A percentile compares a stretch with the other conserved stretches of the same genome.
Conservation (phyloP, 2,329 filamentous ascomycete species). For the Fusarium dimerum region DNA sequence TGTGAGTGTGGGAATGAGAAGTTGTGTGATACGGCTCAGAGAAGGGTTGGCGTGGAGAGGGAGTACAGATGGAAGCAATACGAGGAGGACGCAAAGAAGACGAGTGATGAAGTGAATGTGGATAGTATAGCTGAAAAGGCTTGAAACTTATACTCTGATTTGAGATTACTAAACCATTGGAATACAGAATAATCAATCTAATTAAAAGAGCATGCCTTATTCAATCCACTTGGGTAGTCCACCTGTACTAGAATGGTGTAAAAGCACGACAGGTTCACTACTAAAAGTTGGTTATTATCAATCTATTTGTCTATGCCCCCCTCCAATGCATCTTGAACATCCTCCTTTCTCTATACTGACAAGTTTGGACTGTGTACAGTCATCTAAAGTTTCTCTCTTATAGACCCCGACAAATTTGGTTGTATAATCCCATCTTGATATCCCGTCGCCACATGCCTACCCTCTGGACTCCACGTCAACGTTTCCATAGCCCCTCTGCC, state of each 20-base stretch:
- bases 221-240: too few species aligned
- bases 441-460: constrained; percentile 54
- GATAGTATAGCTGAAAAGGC: too few species aligned
- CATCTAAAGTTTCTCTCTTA: constrained; percentile 1
- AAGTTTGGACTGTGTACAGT: not conserved
- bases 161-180: too few species aligned
- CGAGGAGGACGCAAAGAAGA: constrained; percentile 23
- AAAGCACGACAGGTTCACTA: too few species aligned
- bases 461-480: constrained; percentile 55
- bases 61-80: constrained; percentile 52
- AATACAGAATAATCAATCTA: too few species aligned
- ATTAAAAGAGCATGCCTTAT: too few species aligned
- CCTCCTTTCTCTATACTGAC: not conserved
- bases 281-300: not conserved
- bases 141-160: too few species aligned
- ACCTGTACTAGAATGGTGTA: too few species aligned
- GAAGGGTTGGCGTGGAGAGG: constrained; percentile 45
- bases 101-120: not conserved
- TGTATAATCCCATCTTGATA: constrained; percentile 54
- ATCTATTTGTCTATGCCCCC: not conserved
- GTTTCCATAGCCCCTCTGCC: constrained; percentile 50
- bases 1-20: constrained; percentile 53
- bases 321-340: not conserved
- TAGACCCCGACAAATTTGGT: constrained; percentile 17
- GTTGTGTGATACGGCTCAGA: constrained; percentile 54